Conservation (phyloP, 257 asterid species). For the Gardenia jasminoides region DNA sequence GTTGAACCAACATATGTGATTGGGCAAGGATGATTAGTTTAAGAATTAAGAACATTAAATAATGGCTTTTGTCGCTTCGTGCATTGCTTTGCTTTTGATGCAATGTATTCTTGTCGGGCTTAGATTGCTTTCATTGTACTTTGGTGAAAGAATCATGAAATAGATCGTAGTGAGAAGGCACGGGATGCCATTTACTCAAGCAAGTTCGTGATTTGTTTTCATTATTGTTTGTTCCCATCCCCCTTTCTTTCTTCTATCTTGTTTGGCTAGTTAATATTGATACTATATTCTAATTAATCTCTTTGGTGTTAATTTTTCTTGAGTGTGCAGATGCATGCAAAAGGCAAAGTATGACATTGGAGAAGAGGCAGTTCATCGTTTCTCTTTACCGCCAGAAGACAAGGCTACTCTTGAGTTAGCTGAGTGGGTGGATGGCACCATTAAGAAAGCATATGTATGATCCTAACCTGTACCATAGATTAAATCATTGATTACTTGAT, state of each 20-base stretch:
- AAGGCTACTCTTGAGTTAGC: constrained; percentile 87
- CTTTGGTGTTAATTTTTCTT: constrained; percentile 27
- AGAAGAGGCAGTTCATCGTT: constrained; percentile 92
- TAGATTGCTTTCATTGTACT: not conserved
- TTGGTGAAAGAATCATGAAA: no score
- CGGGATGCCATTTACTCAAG: not conserved
- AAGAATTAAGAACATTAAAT: no score
- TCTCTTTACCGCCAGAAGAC: constrained; percentile 93
- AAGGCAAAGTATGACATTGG: constrained; percentile 96
- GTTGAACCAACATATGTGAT: no score
- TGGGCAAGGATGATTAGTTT: no score
- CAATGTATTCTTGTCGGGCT: not conserved
- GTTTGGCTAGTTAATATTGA: not conserved
- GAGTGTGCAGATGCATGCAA: constrained; percentile 85
- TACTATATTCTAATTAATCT: constrained; percentile 1
- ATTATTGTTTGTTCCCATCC: constrained; percentile 1
- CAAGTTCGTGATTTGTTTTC: not conserved
- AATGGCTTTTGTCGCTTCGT: not conserved
- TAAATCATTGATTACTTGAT: not conserved
- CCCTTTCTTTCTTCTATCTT: not conserved
- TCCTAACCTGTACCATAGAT: constrained; percentile 25
- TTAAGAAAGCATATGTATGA: constrained; percentile 78
- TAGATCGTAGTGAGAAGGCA: not conserved
- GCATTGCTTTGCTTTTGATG: not conserved
- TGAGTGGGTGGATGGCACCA: constrained; percentile 97